Base-by-base conservation (phyloP, 345 rosid species). In the Microcos paniculata region DNA sequence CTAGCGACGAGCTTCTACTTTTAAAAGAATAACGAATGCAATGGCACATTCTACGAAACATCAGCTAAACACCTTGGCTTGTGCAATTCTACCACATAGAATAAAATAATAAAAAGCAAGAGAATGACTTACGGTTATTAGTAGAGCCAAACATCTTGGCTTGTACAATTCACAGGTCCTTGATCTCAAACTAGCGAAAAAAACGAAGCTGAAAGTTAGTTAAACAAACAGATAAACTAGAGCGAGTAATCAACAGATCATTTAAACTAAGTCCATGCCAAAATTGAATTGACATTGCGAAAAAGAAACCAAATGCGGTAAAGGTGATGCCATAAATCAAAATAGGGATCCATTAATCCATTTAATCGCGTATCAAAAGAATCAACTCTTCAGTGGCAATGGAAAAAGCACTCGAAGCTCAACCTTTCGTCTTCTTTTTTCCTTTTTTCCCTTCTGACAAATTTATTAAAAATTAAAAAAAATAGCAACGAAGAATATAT, bases 141-240 rank as follows among this genome's bases (percentile, higher is more conserved):
- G 87, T 80, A 23, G 89, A 76, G 28, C 84, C 90, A 40, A 88
- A 90, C 97, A 92, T 90, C 77, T 64, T 87, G n/a, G 56, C 76
- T 74, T 31, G 40, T 30, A 33, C 30, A 31, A 18, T 63, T 78
- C 56, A 56, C 62, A 45, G 70, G 62, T 70, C 51, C 65, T 16
- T 68, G 68, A 62, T 76, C 78, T 62, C 51, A 63, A 78, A 72
- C 77, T 71, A 69, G 28, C 62, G 80, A 58, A 35, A 68, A n/a
- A 58, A 49, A 38, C 0, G 70, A 43, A 35, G 8, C 12, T 61
- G 3, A 74, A 28, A 26, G 21, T 8, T 38, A 8, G 10, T 19
- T 4, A 61, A 75, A n/a, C 23, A 72, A 63, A 19, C 21, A 63
- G n/a, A 1, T 0, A 18, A 14, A 42, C 8, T 31, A 12, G 18